Evolutionary conservation across 352 stramenopile genomes (phyloP).

Genomic region (Phytophthora pistaciae): DNA sequence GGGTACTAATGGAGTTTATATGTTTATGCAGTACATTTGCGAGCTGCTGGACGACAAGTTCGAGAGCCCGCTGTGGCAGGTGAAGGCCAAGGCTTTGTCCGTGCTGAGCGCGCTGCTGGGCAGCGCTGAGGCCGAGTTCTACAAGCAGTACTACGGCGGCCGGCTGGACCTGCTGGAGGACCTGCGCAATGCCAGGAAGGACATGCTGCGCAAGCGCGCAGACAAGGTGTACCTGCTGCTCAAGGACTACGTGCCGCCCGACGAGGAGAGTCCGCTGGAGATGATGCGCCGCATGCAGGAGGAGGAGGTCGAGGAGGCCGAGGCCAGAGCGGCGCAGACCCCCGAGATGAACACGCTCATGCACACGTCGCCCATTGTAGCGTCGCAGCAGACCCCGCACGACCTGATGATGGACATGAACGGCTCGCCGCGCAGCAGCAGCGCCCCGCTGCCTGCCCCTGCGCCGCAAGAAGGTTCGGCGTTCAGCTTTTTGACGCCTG

Average conservation of each 20-base stretch:
- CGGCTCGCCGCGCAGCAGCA: constrained; percentile 46
- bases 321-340: constrained; percentile 1
- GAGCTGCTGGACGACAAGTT: constrained; percentile 90
- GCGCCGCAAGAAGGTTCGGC: constrained; percentile 35
- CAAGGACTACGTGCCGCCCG: constrained; percentile 38
- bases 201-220: constrained; percentile 76
- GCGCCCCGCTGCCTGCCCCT: constrained; percentile 36
- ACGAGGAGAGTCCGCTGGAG: constrained; percentile 38
- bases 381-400: constrained; percentile 40
- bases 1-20: neutral
- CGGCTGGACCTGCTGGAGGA: constrained; percentile 59
- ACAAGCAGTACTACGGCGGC: constrained; percentile 76
- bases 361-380: constrained; percentile 52
- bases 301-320: constrained; percentile 36
- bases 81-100: constrained; percentile 83
- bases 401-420: constrained; percentile 41
- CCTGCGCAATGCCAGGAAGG: constrained; percentile 72
- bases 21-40: constrained; percentile 69
- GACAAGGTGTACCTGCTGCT: constrained; percentile 71
- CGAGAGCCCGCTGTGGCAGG: constrained; percentile 82
- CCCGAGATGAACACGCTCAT: constrained; percentile 36
- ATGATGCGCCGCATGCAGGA: constrained; percentile 46
- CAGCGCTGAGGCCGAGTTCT: constrained; percentile 62
- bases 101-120: constrained; percentile 78
- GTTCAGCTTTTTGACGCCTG: constrained; percentile 40